phyloP scores from a whole-genome alignment of 495 filamentous ascomycete genomes.

The Penicillium canariense region DNA sequence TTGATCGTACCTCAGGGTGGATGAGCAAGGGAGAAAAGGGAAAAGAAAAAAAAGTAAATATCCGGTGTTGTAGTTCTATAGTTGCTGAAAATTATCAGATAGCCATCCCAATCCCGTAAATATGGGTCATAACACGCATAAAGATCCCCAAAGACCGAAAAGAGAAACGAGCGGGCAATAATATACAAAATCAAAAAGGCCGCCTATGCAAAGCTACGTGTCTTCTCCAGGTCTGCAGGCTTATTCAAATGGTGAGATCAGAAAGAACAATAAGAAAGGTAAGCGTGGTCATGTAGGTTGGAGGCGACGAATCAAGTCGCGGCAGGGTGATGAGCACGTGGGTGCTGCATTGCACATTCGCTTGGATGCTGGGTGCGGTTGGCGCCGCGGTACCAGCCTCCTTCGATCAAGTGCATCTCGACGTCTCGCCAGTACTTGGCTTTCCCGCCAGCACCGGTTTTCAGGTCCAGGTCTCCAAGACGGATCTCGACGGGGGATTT shows the following conservation, averaged over 20 bases:
- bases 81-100: background rate
- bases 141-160: background rate
- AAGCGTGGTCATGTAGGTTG: background rate
- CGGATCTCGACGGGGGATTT: constrained; percentile 61
- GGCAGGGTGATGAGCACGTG: background rate
- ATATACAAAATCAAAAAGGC: background rate
- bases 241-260: background rate
- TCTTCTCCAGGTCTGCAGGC: background rate
- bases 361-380: constrained; percentile 27
- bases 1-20: background rate
- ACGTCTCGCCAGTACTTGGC: constrained; percentile 66
- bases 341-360: constrained; percentile 33
- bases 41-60: background rate
- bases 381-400: constrained; percentile 68
- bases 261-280: background rate
- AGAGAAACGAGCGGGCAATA: background rate
- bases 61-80: background rate
- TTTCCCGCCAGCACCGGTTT: constrained; percentile 68
- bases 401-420: constrained; percentile 61
- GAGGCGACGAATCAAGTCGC: background rate
- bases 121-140: background rate
- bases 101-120: background rate
- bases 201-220: background rate
- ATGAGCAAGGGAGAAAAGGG: background rate
- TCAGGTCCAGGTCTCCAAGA: constrained; percentile 85